Evolutionary conservation across 2,329 filamentous ascomycete genomes (phyloP).

Genomic region (Leptographium flavum): DNA sequence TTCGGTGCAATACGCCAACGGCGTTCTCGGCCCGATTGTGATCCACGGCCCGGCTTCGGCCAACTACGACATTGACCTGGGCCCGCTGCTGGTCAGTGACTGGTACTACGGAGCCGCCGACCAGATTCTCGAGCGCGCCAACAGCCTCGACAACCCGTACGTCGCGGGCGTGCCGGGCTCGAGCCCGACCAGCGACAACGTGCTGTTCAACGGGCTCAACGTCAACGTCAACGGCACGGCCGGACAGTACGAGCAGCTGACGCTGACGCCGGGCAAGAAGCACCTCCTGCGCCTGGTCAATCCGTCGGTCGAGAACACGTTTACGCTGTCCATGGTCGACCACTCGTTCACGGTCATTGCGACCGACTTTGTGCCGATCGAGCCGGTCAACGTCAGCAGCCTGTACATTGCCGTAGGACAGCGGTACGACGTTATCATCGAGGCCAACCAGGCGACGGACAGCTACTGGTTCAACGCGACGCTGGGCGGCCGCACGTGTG

Average conservation of each 20-base stretch:
- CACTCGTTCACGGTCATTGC: conserved; percentile 31
- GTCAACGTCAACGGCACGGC: conserved; percentile 17
- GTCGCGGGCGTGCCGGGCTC: conserved; percentile 6
- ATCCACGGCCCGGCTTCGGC: conserved; percentile 33
- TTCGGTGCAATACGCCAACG: conserved; percentile 34
- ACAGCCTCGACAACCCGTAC: conserved; percentile 12
- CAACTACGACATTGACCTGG: conserved; percentile 39
- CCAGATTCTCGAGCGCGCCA: conserved; percentile 19
- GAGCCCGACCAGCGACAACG: conserved; percentile 22
- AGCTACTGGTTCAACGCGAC: conserved; percentile 31
- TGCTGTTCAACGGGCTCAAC: conserved; percentile 30
- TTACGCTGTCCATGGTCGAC: conserved; percentile 30
- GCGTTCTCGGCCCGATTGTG: conserved; percentile 34
- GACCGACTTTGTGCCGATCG: conserved; percentile 35
- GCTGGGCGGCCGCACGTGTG: conserved; percentile 15
- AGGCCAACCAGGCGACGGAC: conserved; percentile 19
- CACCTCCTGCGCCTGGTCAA: conserved; percentile 37
- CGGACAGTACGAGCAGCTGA: conserved; percentile 21
- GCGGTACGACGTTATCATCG: conserved; percentile 30
- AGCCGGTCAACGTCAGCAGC: conserved; percentile 32
- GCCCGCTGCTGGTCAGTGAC: conserved; percentile 39
- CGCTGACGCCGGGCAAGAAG: conserved; percentile 26
- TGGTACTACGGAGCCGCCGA: conserved; percentile 36
- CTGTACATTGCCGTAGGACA: conserved; percentile 35
- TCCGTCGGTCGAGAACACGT: conserved; percentile 31